Base-by-base conservation (phyloP, 2,329 filamentous ascomycete species). In the Aureobasidium sp. region DNA sequence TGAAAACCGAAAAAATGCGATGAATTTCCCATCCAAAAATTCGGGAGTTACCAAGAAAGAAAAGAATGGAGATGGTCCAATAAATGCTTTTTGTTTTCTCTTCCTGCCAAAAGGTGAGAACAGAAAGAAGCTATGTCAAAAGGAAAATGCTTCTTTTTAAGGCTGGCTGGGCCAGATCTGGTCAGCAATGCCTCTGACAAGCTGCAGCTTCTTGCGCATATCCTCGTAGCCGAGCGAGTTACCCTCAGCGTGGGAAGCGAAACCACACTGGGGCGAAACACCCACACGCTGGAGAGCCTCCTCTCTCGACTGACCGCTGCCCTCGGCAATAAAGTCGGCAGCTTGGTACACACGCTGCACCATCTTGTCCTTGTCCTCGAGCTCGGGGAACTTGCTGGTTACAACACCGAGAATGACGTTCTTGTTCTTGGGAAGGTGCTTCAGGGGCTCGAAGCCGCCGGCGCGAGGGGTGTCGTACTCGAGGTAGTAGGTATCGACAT, bases 191-290 rank as follows among this genome's bases (percentile, higher is more conserved):
- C 84, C 77, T 64, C 87, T 81, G 27, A 90, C 86, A 55, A 91
- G 74, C 64, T 81, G 77, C 68, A 91, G 73, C 77, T 90, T 91
- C 71, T 81, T 83, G 75, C 83, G 82, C 84, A 90, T 85, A 63
- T 88, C 86, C 42, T 88, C 81, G 64, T 83, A 76, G 34, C 79
- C 81, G 57, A 91, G 76, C 11, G 84, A 82, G 70, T 91, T 90
- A 0, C 87, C 88, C 67, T 80, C 83, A 68, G 86, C 83, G 69
- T 91, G 87, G 34, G 85, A 89, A 51, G 86, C 88, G 71, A 89
- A 89, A 6, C 86, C 86, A 70, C 86, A 89, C 75, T 89, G 86
- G 0, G 86, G 86, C 68, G 83, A 86, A 29, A 89, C 79, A 61
- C 80, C 79, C 47, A 90, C 76, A 65, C 85, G 82, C 73, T 86